phyloP scores from a whole-genome alignment of 768 basidiomycete genomes.

The Macrocybe gigantea region DNA sequence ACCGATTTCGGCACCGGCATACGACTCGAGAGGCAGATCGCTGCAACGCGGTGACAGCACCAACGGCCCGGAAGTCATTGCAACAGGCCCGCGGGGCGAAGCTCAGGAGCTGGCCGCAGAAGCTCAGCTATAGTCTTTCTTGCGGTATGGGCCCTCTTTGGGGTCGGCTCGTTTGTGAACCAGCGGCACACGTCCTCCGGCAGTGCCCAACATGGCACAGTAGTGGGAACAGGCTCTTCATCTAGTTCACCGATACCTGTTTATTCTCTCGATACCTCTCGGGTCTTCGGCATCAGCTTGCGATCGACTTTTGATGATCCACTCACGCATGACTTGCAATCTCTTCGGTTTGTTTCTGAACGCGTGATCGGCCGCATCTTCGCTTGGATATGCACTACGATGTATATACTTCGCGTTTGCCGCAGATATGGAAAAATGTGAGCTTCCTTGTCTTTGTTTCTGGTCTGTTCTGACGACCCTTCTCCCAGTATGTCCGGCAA shows the following conservation, averaged over 20 bases:
- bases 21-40: constrained; percentile 40
- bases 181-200: constrained; percentile 17
- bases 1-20: constrained; percentile 27
- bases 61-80: constrained; percentile 16
- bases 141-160: constrained; percentile 68
- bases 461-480: constrained; percentile 3
- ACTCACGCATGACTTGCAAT: background rate
- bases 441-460: constrained; percentile 26
- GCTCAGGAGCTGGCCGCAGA: constrained; percentile 62
- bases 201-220: no score
- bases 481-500: constrained; percentile 70
- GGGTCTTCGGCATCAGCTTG: constrained; percentile 4
- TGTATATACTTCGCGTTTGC: constrained; percentile 89
- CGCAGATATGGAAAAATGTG: constrained; percentile 99
- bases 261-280: constrained; percentile 7
- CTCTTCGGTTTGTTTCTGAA: constrained; percentile 22
- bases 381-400: constrained; percentile 90
- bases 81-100: constrained; percentile 22
- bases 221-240: no score
- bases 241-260: background rate
- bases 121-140: constrained; percentile 81
- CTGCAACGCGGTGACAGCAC: constrained; percentile 31
- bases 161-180: constrained; percentile 48
- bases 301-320: background rate
- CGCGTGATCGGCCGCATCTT: constrained; percentile 83